Percentiles rank a stretch among this genome's conserved stretches.
Evolutionary conservation across 768 basidiomycete species (phyloP).

Genomic region (Xerocomus brunneocitrinus): DNA sequence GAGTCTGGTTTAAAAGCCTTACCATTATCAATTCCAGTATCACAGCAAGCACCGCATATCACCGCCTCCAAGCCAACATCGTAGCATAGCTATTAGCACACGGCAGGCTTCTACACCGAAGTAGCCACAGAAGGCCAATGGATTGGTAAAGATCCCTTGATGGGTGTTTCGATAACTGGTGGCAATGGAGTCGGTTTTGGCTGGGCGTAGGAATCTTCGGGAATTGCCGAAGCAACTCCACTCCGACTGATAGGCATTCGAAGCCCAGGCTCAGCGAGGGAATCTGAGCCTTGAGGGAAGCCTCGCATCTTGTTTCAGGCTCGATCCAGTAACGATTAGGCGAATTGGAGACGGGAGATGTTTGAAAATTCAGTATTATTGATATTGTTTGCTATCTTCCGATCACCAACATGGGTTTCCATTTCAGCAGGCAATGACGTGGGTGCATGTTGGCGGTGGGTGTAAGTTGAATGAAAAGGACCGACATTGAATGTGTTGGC

Average conservation of each 20-base stretch:
- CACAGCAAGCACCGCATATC: slow-evolving; percentile 19
- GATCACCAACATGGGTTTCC: too few relatives aligned
- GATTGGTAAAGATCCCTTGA: neutral
- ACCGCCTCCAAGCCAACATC: slow-evolving; percentile 4
- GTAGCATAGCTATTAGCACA: slow-evolving; percentile 1
- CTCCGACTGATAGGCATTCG: neutral
- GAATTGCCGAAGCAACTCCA: neutral
- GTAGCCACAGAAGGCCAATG: neutral
- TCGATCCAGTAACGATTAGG: neutral
- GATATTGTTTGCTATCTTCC: too few relatives aligned
- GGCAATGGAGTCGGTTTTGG: neutral
- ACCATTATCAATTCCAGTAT: neutral
- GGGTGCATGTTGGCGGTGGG: neutral
- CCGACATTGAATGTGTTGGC: neutral
- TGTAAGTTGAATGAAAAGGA: neutral
- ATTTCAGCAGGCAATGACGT: too few relatives aligned
- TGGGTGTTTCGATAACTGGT: neutral
- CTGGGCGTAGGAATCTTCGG: neutral
- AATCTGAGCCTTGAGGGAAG: neutral
- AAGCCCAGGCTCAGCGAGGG: neutral
- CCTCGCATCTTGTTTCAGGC: neutral
- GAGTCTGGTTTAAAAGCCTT: neutral
- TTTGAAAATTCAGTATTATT: neutral
- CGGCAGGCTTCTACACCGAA: neutral
- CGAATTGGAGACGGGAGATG: too few relatives aligned